Evolutionary conservation across 345 rosid genomes (phyloP), one percentile per base, ranked within the genome.

Genomic region (Eucalyptus polybractea): DNA sequence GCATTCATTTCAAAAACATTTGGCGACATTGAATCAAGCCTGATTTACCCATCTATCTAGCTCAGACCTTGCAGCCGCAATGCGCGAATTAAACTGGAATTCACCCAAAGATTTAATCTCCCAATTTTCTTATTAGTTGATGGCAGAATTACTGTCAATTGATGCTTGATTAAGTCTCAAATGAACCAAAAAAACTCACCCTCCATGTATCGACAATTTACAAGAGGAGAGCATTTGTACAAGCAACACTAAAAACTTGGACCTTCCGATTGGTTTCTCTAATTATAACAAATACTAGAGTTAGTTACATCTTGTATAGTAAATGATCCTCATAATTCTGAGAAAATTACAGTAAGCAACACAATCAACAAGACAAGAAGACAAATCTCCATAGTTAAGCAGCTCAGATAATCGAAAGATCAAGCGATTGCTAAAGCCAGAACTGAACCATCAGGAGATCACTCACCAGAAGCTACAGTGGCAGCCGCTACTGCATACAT

Each of bases 401-500:
- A 86, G 33, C 53, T 86, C 2, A 86, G 7, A 14, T 47, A 47
- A 49, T 86, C 25, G 24, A 50, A 86, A 45, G 31, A 62, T 62
- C 87, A 13, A 25, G 11, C 47, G 13, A 22, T 47, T 86, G 54
- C 56, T 33, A 25, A 14, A 24, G 19, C 53, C 22, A 86, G 1
- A 27, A 62, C 16, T 6, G 33, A 62, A 62, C 69, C 69, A 0
- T 25, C 14, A 60, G 17, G 40, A 31, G 12, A 54, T 33, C 87
- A 72, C 25, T 92, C 91, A 95, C 99, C 99, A 60, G 99, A 97
- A 88, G 95, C 98, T 62, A 96, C 99, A 86, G 99, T 97, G 76
- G 97, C 99, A 80, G 98, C 99, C 86, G 95, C 91, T 69, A 96
- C 89, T 49, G 99, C 96, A 91, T 98, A 98, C 97, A 95, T 96